These are phyloP conservation scores for Rutstroemia sydowiana DNA, from an alignment of 2,329 filamentous ascomycete genomes.

Conservation along the genomic window DNA sequence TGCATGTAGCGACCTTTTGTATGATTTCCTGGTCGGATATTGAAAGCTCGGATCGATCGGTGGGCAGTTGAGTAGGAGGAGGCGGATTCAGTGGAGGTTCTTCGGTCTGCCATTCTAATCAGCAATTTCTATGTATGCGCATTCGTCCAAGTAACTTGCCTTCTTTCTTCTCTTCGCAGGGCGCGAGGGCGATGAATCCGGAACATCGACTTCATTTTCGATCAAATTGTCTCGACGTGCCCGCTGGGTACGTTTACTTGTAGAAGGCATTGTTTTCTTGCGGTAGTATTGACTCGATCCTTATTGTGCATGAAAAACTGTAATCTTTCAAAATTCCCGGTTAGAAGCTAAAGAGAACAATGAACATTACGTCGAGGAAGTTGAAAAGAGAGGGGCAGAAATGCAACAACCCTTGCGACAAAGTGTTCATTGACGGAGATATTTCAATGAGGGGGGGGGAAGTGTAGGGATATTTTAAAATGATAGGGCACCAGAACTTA, in stretches of 20 bases:
- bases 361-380: slow-evolving; percentile 6
- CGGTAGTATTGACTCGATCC: slow-evolving; percentile 4
- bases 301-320: slow-evolving; percentile 6
- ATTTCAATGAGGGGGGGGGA: neutral
- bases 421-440: slow-evolving; percentile 14
- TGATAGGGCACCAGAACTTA: neutral
- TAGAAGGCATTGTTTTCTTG: slow-evolving; percentile 32
- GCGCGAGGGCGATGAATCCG: slow-evolving; percentile 48
- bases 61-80: slow-evolving; percentile 32
- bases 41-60: slow-evolving; percentile 32
- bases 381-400: slow-evolving; percentile 10
- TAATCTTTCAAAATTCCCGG: neutral
- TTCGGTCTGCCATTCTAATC: slow-evolving; percentile 31
- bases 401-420: slow-evolving; percentile 16
- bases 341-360: slow-evolving; percentile 1
- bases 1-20: slow-evolving; percentile 19
- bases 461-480: neutral
- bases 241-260: slow-evolving; percentile 34
- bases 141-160: slow-evolving; percentile 32
- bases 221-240: slow-evolving; percentile 29
- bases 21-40: slow-evolving; percentile 40
- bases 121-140: slow-evolving; percentile 3
- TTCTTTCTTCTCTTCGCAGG: slow-evolving; percentile 60
- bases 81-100: slow-evolving; percentile 19
- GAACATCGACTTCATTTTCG: slow-evolving; percentile 22